Base-by-base conservation (phyloP, 805 yeast species). In the Yueomyces sinensis region DNA sequence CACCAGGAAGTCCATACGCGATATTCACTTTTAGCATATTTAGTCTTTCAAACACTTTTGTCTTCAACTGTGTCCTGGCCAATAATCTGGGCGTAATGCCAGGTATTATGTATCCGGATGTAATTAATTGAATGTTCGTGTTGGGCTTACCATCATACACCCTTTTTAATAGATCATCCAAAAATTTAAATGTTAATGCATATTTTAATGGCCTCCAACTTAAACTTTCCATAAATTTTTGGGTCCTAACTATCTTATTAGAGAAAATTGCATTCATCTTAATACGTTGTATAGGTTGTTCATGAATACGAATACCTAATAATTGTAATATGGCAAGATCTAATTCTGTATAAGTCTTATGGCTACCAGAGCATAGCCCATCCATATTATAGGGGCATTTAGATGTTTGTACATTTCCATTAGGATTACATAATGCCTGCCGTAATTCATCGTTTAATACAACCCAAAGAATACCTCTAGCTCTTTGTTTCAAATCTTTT, bases 211-310 rank as follows among this genome's bases (percentile, higher is more conserved):
- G 68, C 30, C 65, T 75, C 29, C 63, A 63, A 33, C 84, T 70
- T 33, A 87, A 57, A n/a, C 86, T 73, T 29, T 70, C 68, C 33
- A 89, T 63, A 47, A 89, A 87, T 57, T 89, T 91, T 39, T 79
- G 94, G 0, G 97, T 89, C 43, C 96, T 65, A 45, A 81, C 52
- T n/a, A 79, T 66, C 40, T 73, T 74, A 1, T 95, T 95, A 0
- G 96, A 87, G 11, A 87, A 70, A 9, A 81, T 55, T 0, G 72
- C 56, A 46, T 73, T 70, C 30, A 65, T 54, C 31, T 61, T 4
- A 9, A 25, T 6, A 9, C 7, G n/a, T 14, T 17, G 15, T 3
- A 9, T 20, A 9, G 49, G 44, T 1, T 61, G 49, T 5, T 58
- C 59, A 5, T 57, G 53, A 5, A 81, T 57, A 18, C 58, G 56